phyloP scores from a whole-genome alignment of 306 rosid genomes.

The Hippophae gyantsensis region DNA sequence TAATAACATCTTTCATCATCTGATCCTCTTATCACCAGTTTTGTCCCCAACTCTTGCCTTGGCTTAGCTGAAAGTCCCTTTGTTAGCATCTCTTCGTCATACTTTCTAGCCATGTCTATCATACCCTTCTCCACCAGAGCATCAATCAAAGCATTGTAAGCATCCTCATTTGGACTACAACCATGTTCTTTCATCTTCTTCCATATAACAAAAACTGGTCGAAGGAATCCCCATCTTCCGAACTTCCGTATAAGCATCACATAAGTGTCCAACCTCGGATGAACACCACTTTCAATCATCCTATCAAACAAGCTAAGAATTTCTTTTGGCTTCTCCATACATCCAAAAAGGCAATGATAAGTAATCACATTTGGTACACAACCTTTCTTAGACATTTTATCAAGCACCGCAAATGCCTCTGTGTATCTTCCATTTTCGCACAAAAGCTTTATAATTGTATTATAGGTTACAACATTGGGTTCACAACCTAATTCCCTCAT shows the following conservation, averaged over 20 bases:
- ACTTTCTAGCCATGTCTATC: conserved; percentile 62
- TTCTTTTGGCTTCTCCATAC: conserved; percentile 53
- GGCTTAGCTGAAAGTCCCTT: conserved; percentile 83
- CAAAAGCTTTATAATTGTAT: conserved; percentile 63
- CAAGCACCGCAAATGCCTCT: conserved; percentile 54
- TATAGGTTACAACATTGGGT: conserved; percentile 59
- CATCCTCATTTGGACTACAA: conserved; percentile 69
- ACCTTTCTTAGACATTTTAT: conserved; percentile 36
- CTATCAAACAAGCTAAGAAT: conserved; percentile 54
- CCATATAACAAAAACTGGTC: conserved; percentile 70
- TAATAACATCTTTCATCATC: conserved; percentile 14
- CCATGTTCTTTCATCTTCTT: conserved; percentile 64
- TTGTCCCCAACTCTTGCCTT: conserved; percentile 59
- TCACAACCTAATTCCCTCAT: conserved; percentile 69
- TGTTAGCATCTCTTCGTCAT: conserved; percentile 72
- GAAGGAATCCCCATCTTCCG: conserved; percentile 87
- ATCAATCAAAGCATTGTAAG: conserved; percentile 79
- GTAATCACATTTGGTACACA: conserved; percentile 55
- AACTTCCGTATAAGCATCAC: conserved; percentile 85
- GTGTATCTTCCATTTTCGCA: conserved; percentile 50
- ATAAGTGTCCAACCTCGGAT: conserved; percentile 60
- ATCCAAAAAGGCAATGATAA: conserved; percentile 53
- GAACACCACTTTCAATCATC: conserved; percentile 63
- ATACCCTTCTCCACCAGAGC: conserved; percentile 75
- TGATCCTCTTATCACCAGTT: conserved; percentile 18